phyloP scores from a whole-genome alignment of 495 filamentous ascomycete species.

The Lophiostoma macrostomum region DNA sequence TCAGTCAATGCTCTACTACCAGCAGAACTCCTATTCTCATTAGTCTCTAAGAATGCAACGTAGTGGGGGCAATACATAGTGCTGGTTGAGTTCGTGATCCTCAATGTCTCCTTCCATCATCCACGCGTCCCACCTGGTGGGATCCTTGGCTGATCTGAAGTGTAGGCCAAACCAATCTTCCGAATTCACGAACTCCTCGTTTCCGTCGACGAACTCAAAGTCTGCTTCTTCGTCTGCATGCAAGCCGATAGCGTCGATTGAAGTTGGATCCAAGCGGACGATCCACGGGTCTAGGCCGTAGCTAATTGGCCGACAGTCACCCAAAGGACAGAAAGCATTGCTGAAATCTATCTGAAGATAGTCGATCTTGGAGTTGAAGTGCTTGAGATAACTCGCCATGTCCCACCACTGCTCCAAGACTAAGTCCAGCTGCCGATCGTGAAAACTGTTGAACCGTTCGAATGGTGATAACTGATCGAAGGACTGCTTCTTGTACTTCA shows the following conservation, averaged over 20 bases:
- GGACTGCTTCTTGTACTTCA: background rate
- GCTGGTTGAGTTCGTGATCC: no score
- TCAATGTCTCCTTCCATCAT: no score
- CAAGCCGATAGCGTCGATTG: background rate
- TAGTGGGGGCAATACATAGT: no score
- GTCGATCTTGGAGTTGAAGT: background rate
- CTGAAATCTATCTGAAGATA: background rate
- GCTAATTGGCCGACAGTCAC: background rate
- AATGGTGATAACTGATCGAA: background rate
- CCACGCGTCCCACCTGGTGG: no score
- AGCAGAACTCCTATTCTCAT: no score
- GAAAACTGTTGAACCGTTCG: background rate
- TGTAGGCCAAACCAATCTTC: no score
- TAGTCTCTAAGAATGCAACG: no score
- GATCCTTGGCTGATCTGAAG: no score
- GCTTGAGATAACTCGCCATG: background rate
- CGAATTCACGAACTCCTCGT: no score
- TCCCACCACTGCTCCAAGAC: background rate
- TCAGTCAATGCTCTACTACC: no score
- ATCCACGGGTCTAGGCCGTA: background rate
- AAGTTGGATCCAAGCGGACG: background rate
- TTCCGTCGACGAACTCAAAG: no score
- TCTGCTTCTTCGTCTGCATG: background rate
- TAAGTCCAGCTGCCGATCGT: background rate
- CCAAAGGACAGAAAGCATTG: background rate